Base-by-base conservation (phyloP, 768 basidiomycete genomes). In the Trametopsis cervina region DNA sequence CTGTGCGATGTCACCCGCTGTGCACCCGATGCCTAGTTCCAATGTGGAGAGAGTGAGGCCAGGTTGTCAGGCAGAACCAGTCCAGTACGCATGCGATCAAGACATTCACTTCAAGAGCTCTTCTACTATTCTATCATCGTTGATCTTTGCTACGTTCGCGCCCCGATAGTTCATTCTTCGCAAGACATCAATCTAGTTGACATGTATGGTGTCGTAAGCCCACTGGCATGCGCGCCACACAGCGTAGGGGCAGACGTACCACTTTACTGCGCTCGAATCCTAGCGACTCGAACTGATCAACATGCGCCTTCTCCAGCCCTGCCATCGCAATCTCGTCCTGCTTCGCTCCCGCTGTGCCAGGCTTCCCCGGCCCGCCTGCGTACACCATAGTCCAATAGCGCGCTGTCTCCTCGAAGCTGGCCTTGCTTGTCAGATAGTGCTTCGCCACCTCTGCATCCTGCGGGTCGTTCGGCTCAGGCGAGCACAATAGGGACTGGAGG, bases 391-490 rank as follows among this genome's bases (percentile, higher is more conserved):
- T 89, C 94, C 94, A 98, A 64, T 94, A 93, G 35, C 78, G 75
- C 48, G 94, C 94, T 3, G 94, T 98, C 33, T 87, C 87, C 50
- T 94, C 89, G 56, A 98, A 98, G 58, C 85, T 83, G 21, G 70
- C 68, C 63, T 85, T 85, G 63, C 85, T 89, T 11, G 92, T 90
- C 65, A 89, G 86, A 59, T 89, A 98, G 61, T 96, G 95, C 64
- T 96, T 97, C 11, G 94, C 94, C 10, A 98, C 94, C 68, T 98
- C 93, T 0, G 94, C 95, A 61, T 98, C 95, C 68, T 97, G 94
- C 0, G 94, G 95, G 61, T 97, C 95, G 54, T 87, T 89, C 6
- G 95, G 94, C 62, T 96, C 92, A 0, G 95, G 95, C 7, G 85
- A 87, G 66, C 92, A 95, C 15, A 98, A 74, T 20, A 97, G 74